Conservation (phyloP, 1,284 basidiomycete genomes). For the Cystobasidium sp. region DNA sequence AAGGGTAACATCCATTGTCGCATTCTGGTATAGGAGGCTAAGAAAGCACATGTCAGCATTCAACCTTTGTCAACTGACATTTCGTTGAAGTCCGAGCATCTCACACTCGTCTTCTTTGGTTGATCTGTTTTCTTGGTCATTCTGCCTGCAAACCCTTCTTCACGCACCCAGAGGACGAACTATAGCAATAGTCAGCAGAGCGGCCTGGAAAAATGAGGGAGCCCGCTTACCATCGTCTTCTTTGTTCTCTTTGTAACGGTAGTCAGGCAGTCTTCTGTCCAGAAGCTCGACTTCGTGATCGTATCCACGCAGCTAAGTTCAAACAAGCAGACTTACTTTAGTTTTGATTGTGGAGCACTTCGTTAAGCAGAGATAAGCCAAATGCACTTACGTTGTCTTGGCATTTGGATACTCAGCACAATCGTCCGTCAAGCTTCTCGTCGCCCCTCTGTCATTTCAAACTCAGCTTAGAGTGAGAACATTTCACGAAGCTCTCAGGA, state of each 20-base stretch:
- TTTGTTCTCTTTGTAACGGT: neutral
- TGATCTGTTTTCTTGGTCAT: neutral
- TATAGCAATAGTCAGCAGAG: neutral
- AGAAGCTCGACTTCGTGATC: neutral
- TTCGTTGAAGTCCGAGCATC: too few relatives aligned
- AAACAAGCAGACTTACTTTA: too few relatives aligned
- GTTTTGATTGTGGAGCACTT: too few relatives aligned
- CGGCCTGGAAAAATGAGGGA: too few relatives aligned
- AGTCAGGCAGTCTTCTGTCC: slow-evolving; percentile 17
- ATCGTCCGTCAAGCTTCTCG: slow-evolving; percentile 3
- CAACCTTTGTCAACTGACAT: too few relatives aligned
- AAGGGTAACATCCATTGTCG: too few relatives aligned
- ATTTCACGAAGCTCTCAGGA: neutral
- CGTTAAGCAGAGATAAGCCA: neutral
- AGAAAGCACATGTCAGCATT: too few relatives aligned
- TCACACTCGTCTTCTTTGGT: neutral
- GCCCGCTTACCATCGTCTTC: neutral
- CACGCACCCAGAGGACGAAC: slow-evolving; percentile 1
- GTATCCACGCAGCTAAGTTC: too few relatives aligned
- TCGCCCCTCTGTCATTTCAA: neutral
- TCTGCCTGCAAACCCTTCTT: slow-evolving; percentile 1
- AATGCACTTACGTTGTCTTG: neutral
- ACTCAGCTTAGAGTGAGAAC: neutral
- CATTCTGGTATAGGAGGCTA: neutral
- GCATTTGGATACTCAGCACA: slow-evolving; percentile 13